These are phyloP conservation scores for Geotrichum europaeum DNA, from an alignment of 1,139 yeast genomes.

Conservation along the genomic window DNA sequence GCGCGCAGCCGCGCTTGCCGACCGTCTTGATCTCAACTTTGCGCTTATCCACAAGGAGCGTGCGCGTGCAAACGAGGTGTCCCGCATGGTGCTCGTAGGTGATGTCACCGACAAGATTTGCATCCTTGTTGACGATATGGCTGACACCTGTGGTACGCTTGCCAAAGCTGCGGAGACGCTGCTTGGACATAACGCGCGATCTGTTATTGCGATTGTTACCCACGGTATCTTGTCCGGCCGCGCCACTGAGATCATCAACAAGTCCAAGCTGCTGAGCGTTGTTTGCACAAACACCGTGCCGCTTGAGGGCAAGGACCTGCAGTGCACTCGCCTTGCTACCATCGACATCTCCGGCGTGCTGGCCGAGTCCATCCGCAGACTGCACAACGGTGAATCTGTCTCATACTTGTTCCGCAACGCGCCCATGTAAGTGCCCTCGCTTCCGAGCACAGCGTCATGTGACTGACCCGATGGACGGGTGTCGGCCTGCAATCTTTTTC, in stretches of 20 bases:
- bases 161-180: slow-evolving; percentile 93
- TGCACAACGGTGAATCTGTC: slow-evolving; percentile 92
- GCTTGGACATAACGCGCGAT: slow-evolving; percentile 63
- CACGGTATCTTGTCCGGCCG: slow-evolving; percentile 90
- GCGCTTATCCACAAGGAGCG: slow-evolving; percentile 97
- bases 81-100: slow-evolving; percentile 94
- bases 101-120: slow-evolving; percentile 86
- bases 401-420: slow-evolving; percentile 76
- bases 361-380: slow-evolving; percentile 92
- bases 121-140: slow-evolving; percentile 94
- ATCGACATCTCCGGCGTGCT: slow-evolving; percentile 84
- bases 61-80: slow-evolving; percentile 89
- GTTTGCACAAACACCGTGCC: slow-evolving; percentile 97
- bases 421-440: slow-evolving; percentile 24
- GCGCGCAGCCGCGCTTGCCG: slow-evolving; percentile 87
- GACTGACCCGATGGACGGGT: background rate
- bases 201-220: slow-evolving; percentile 91
- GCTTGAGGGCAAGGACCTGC: slow-evolving; percentile 62
- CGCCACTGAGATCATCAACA: slow-evolving; percentile 78
- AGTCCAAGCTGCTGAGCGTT: slow-evolving; percentile 67
- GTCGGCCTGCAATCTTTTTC: background rate
- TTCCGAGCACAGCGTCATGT: background rate
- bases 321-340: slow-evolving; percentile 70
- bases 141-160: slow-evolving; percentile 95
- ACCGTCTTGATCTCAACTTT: slow-evolving; percentile 83